Evolutionary conservation across 1,139 yeast genomes (phyloP), one percentile per base, ranked within the genome.

Genomic region (Pichia inconspicua): DNA sequence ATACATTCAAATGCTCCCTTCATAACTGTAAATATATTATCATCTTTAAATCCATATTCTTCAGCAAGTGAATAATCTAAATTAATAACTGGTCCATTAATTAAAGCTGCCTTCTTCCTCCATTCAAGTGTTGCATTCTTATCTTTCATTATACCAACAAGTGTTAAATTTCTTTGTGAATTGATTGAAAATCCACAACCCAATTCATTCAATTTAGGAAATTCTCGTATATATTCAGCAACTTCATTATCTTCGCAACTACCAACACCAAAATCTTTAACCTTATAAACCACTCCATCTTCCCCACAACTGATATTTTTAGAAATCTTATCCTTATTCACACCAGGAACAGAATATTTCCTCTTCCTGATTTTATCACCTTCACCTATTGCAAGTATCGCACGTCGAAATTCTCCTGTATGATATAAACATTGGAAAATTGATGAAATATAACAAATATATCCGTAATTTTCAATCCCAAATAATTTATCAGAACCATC

Each of bases 401-500:
- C 74, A 28, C 72, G 68, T 43, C 97, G 74, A 58, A 92, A 88
- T 28, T 73, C 75, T 41, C 77, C 77, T 2, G 92, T 75, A 64
- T 84, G 83, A 68, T 78, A 92, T 25, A 92, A 74, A 58, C 96
- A 88, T 65, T 92, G 98, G 30, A 92, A 68, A 28, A 92, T 84
- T 10, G 96, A 88, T 61, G 92, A 92, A 66, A 96, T 88, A 66
- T 92, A 92, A 67, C 98, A 90, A 0, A 96, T 90, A 64, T 86
- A 83, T 32, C 97, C 97, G 64, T 89, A 90, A 66, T 92, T 92
- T 65, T 92, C 97, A 79, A 90, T 82, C 6, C 98, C 98, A 66
- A 83, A 92, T 39, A 89, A 77, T 66, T 89, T 84, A 51, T 75
- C 70, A 14, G 80, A 69, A 1, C 89, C 90, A 62, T 80, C 82